These are phyloP conservation scores for Paecilomyces sp. DNA, from an alignment of 2,329 filamentous ascomycete species.

Conservation along the genomic window DNA sequence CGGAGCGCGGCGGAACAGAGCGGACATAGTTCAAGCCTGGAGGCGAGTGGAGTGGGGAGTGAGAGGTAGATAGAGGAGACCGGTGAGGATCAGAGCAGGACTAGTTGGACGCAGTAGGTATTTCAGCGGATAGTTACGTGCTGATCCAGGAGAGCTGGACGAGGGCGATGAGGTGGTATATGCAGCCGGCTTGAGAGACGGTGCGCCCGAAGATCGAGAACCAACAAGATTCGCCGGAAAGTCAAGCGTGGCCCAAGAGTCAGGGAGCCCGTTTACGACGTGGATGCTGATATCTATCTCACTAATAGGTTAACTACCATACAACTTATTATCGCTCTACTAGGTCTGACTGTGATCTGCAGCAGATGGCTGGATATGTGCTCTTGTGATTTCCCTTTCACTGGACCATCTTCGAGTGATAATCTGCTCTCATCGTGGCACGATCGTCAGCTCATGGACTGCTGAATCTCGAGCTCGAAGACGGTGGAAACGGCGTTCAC, in stretches of 20 bases:
- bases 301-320: too few species aligned
- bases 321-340: background rate
- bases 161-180: background rate
- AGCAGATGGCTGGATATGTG: background rate
- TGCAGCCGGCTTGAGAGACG: background rate
- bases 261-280: background rate
- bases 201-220: background rate
- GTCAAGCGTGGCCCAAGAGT: background rate
- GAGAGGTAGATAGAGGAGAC: background rate
- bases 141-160: background rate
- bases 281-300: background rate
- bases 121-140: too few species aligned
- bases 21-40: constrained; percentile 10
- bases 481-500: background rate
- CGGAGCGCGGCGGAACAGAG: constrained; percentile 9
- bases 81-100: background rate
- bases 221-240: background rate
- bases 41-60: background rate
- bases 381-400: too few species aligned
- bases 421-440: too few species aligned
- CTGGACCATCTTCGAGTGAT: too few species aligned
- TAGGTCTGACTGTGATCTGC: background rate
- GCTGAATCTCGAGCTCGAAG: too few species aligned
- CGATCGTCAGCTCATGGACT: too few species aligned
- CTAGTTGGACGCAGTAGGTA: background rate